Percentiles rank a stretch among this genome's conserved stretches.
These are phyloP conservation scores for Lachnellula suecica DNA, from an alignment of 2,329 filamentous ascomycete genomes.

Conservation along the genomic window DNA sequence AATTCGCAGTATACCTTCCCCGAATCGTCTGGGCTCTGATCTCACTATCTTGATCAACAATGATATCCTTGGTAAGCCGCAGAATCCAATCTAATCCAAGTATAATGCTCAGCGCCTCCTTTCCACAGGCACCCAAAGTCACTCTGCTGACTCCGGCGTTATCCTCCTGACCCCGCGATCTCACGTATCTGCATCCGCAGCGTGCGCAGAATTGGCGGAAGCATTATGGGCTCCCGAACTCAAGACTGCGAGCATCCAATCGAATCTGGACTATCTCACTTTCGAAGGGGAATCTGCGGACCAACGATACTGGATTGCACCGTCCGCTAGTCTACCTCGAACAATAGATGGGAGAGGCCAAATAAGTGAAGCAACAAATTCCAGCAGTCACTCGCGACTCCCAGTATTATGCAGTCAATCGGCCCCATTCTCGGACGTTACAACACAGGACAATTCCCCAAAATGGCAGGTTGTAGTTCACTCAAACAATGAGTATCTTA, in stretches of 20 bases:
- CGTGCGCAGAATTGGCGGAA: constrained; percentile 19
- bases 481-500: constrained; percentile 42
- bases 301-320: constrained; percentile 24
- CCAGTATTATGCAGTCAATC: constrained; percentile 50
- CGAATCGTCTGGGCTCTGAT: constrained; percentile 17
- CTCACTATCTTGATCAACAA: constrained; percentile 23
- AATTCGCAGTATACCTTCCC: constrained; percentile 16
- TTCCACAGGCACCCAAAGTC: constrained; percentile 17
- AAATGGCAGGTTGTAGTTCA: constrained; percentile 39
- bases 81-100: not conserved
- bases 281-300: constrained; percentile 15
- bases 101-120: not conserved
- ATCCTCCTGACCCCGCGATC: constrained; percentile 17
- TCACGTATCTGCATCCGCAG: constrained; percentile 15
- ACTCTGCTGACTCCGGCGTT: constrained; percentile 18
- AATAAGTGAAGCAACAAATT: constrained; percentile 27
- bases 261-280: constrained; percentile 19
- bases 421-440: constrained; percentile 35
- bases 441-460: constrained; percentile 33
- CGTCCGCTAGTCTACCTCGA: constrained; percentile 3
- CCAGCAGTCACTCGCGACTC: constrained; percentile 32
- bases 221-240: constrained; percentile 18
- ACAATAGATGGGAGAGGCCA: constrained; percentile 22
- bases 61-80: constrained; percentile 18
- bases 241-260: constrained; percentile 17